phyloP scores from a whole-genome alignment of 768 basidiomycete species.

The Lenzites betulinus region DNA sequence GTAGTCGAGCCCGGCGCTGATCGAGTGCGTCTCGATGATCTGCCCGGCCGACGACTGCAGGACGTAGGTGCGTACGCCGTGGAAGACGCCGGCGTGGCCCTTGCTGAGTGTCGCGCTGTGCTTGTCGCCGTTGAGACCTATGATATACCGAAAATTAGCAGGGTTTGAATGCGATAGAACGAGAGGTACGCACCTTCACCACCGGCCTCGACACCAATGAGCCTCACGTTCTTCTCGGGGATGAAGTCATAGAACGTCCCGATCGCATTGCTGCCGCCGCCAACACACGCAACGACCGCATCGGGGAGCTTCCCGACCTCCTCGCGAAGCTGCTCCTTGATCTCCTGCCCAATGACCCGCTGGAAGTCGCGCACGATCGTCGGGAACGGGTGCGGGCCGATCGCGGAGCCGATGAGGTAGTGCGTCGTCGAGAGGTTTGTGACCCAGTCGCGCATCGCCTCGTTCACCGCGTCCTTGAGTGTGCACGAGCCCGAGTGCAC shows the following conservation, averaged over 20 bases:
- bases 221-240: constrained; percentile 76
- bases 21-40: constrained; percentile 95
- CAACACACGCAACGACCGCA: constrained; percentile 94
- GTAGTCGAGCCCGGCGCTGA: constrained; percentile 95
- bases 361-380: constrained; percentile 99
- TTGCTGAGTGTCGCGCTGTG: constrained; percentile 94
- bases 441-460: constrained; percentile 98
- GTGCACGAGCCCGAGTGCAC: constrained; percentile 94
- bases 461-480: constrained; percentile 97
- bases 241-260: constrained; percentile 99
- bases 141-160: too few relatives aligned
- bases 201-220: constrained; percentile 96
- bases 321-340: constrained; percentile 81
- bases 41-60: constrained; percentile 88
- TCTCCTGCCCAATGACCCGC: constrained; percentile 91
- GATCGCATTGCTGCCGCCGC: constrained; percentile 97
- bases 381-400: constrained; percentile 98
- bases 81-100: constrained; percentile 92
- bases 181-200: constrained; percentile 71
- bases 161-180: neutral
- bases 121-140: constrained; percentile 78
- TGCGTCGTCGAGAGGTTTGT: constrained; percentile 93
- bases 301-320: constrained; percentile 86
- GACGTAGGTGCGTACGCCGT: constrained; percentile 95
- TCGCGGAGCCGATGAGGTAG: constrained; percentile 95